Conservation (phyloP, 2,329 filamentous ascomycete species). For the Phialophora macrospora region DNA sequence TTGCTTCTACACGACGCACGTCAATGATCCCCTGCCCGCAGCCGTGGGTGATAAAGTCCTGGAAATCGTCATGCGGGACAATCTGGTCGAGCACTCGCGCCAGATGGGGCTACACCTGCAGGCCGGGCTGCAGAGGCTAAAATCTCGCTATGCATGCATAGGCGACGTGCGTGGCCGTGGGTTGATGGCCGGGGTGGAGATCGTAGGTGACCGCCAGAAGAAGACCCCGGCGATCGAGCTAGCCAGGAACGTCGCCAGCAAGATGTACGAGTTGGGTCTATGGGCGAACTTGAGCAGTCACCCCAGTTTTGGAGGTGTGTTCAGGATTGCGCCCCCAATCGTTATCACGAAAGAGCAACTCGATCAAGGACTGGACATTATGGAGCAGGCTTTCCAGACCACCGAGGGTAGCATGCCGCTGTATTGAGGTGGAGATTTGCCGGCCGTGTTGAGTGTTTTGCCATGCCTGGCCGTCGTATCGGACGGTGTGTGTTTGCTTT, state of each 20-base stretch:
- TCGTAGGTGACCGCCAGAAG: conserved; percentile 57
- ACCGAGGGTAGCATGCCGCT: conserved; percentile 36
- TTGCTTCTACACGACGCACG: conserved; percentile 65
- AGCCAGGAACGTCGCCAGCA: conserved; percentile 54
- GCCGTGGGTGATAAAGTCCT: conserved; percentile 66
- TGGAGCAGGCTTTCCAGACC: conserved; percentile 60
- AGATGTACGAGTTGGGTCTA: conserved; percentile 58
- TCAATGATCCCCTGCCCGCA: conserved; percentile 66
- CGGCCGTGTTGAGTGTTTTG: not conserved
- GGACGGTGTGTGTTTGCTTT: not conserved
- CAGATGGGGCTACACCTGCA: conserved; percentile 55
- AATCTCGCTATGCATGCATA: conserved; percentile 63
- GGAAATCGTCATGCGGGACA: conserved; percentile 64
- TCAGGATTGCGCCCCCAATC: conserved; percentile 65
- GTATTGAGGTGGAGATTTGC: conserved; percentile 18
- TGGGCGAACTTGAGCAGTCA: conserved; percentile 63
- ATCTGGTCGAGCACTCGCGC: conserved; percentile 55
- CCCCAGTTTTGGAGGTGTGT: conserved; percentile 61
- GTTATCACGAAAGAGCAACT: conserved; percentile 60
- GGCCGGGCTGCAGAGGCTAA: conserved; percentile 53
- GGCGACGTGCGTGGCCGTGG: conserved; percentile 66
- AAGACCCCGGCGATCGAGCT: conserved; percentile 57
- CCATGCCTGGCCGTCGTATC: not conserved
- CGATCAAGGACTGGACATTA: conserved; percentile 57
- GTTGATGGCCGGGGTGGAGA: conserved; percentile 63